Conservation (phyloP, 495 filamentous ascomycete species). For the Glutinoglossum americanum region DNA sequence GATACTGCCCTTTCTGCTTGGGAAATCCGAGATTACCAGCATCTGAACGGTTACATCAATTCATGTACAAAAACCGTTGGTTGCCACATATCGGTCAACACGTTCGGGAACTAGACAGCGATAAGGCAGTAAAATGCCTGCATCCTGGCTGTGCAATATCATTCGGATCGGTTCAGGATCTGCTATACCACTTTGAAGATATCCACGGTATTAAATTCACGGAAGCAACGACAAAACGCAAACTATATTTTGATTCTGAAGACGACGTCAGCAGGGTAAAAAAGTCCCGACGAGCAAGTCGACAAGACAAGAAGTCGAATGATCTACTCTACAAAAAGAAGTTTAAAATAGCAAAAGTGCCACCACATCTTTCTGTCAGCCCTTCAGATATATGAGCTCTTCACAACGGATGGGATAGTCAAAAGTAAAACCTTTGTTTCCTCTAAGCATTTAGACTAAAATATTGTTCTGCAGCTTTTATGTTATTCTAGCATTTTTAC, state of each 20-base stretch:
- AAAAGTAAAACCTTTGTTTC: neutral
- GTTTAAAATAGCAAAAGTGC: neutral
- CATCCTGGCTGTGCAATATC: neutral
- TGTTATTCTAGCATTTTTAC: neutral
- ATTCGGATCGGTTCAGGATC: slow-evolving; percentile 3
- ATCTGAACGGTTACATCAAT: slow-evolving; percentile 1
- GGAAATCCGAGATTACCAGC: neutral
- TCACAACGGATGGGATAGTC: neutral
- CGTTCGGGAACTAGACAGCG: neutral
- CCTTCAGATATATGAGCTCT: neutral
- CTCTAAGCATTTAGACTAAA: neutral
- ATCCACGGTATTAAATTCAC: slow-evolving; percentile 1
- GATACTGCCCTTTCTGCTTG: slow-evolving; percentile 4
- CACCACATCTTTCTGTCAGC: neutral
- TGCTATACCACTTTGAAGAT: slow-evolving; percentile 4
- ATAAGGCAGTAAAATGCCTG: neutral
- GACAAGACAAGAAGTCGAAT: neutral
- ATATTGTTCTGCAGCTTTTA: neutral
- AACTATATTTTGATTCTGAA: neutral
- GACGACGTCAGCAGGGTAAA: neutral
- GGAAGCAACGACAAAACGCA: neutral
- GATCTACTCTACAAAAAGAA: neutral
- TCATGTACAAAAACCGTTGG: neutral
- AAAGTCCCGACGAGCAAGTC: neutral
- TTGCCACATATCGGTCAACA: neutral